Percentiles rank a stretch among this genome's conserved stretches.
phyloP scores from a whole-genome alignment of 1,139 yeast genomes.

The Blastobotrys raffinosifermentans region DNA sequence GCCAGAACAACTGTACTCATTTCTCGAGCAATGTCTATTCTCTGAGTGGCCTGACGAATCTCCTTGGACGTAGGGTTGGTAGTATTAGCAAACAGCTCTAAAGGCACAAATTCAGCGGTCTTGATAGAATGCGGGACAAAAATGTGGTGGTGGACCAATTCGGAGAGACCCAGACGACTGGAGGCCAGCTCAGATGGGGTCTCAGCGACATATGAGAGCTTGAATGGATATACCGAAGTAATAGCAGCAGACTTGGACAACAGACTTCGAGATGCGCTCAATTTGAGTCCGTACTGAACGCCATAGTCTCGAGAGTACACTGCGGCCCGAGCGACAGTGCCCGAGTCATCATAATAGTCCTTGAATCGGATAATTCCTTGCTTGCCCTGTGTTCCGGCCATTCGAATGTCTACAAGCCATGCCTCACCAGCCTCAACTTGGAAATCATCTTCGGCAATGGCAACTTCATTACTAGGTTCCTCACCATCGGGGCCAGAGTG shows the following conservation, averaged over 20 bases:
- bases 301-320: conserved; percentile 83
- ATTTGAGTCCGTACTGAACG: conserved; percentile 65
- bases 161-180: conserved; percentile 73
- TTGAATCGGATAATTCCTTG: conserved; percentile 25
- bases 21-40: conserved; percentile 69
- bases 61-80: conserved; percentile 14
- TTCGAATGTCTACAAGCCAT: conserved; percentile 72
- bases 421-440: conserved; percentile 75
- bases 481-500: conserved; percentile 18
- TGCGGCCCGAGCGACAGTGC: conserved; percentile 43
- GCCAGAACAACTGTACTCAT: conserved; percentile 63
- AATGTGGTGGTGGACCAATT: conserved; percentile 74
- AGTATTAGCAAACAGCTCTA: conserved; percentile 51
- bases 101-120: conserved; percentile 64
- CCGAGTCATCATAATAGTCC: conserved; percentile 24
- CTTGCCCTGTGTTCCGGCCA: conserved; percentile 54
- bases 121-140: conserved; percentile 71
- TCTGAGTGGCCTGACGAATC: conserved; percentile 45
- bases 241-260: conserved; percentile 63
- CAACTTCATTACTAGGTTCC: conserved; percentile 8
- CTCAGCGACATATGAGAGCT: conserved; percentile 41
- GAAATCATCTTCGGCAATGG: conserved; percentile 41
- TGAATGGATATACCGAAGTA: conserved; percentile 88
- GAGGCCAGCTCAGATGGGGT: conserved; percentile 30
- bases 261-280: conserved; percentile 68